Base-by-base conservation (phyloP, 2,329 filamentous ascomycete species). In the Bipolaris bicolor region DNA sequence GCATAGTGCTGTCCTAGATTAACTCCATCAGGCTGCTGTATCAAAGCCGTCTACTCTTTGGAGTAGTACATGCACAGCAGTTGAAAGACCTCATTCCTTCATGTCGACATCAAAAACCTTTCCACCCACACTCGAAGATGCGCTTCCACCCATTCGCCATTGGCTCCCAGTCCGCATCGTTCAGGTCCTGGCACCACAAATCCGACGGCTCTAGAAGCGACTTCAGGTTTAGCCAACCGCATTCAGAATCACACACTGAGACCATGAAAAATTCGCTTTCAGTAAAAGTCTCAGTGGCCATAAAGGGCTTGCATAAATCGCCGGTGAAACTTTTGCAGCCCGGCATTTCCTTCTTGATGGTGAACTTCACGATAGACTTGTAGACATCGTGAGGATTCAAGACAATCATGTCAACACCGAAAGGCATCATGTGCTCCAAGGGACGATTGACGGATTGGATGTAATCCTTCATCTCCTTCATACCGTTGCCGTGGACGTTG, bases 171-270 rank as follows among this genome's bases (percentile, higher is more conserved):
- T 50, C 49, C 5, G 50, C 53, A 1, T 49, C 40, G 13, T 62
- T 62, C 2, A 60, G 48, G 16, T 62, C 51, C 15, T 60, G 36
- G 31, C 57, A 62, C 57, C 57, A 62, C 10, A 62, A 26, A 24
- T 60, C 54, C 2, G 36, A 13, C 2, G 22, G 31, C 6, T 10
- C 2, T 5, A 60, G 20, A 43, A 37, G 26, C 10, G 40, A 20
- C n/a, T 31, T 20, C 13, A 40, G 26, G 11, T 47, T 11, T 39
- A 26, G 26, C 39, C 7, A 49, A 33, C 20, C 15, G 18, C 49
- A 60, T 9, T 22, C 36, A 1, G 47, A 9, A 11, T 43, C 33
- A 29, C 57, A 60, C 22, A 52, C 47, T 7, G 58, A 13, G 11
- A 62, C 33, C 7, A 24, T 15, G 22, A 62, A 65, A 1, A 41